phyloP scores from a whole-genome alignment of 2,329 filamentous ascomycete genomes.

The Sporothrix luriei region DNA sequence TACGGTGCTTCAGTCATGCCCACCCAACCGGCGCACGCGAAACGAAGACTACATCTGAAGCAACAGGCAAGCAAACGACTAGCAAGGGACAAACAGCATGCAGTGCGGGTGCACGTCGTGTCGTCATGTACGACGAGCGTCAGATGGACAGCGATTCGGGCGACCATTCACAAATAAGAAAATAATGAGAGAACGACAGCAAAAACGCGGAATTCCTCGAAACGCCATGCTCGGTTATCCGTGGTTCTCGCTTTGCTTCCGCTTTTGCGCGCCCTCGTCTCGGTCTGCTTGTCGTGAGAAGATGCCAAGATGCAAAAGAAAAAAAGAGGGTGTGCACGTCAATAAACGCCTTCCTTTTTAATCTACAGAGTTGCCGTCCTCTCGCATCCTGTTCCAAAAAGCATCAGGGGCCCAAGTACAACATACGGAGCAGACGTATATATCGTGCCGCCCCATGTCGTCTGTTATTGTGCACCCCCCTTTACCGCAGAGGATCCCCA shows the following conservation, averaged over 20 bases:
- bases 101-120: not conserved
- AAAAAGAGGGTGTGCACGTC: conserved; percentile 23
- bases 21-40: not conserved
- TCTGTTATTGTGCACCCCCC: conserved; percentile 14
- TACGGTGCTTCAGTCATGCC: conserved; percentile 10
- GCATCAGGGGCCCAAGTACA: conserved; percentile 11
- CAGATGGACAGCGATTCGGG: no score
- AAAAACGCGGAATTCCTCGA: not conserved
- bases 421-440: not conserved
- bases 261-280: not conserved
- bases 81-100: no score
- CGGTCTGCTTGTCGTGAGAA: not conserved
- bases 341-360: conserved; percentile 31
- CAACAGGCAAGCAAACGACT: no score
- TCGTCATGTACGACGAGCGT: no score
- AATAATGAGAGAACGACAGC: not conserved
- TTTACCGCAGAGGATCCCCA: not conserved
- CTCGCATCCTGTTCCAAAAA: not conserved
- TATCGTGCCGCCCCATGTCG: conserved; percentile 20
- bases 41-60: no score
- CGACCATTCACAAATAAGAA: not conserved
- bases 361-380: conserved; percentile 7
- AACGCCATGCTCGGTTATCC: conserved; percentile 1
- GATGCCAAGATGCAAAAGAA: not conserved
- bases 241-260: not conserved